Evolutionary conservation across 768 basidiomycete genomes (phyloP).

Genomic region (Hygrophorus pudorinus): DNA sequence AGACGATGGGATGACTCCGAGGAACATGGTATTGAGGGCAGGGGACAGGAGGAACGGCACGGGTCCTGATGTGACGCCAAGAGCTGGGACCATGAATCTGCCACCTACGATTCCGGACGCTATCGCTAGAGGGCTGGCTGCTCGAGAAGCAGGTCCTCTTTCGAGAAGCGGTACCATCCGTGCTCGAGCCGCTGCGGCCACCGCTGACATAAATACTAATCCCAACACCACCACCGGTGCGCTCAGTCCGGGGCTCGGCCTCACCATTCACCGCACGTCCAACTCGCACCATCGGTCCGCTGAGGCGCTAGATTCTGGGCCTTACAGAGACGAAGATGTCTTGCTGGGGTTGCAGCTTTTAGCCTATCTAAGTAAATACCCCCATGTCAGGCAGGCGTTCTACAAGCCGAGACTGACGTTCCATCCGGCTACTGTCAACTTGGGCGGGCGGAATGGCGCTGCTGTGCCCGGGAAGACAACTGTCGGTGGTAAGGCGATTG

Average conservation of each 20-base stretch:
- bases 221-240: neutral
- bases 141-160: neutral
- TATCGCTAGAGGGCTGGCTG: neutral
- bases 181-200: neutral
- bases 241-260: constrained; percentile 3
- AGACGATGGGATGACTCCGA: constrained; percentile 19
- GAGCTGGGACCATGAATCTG: constrained; percentile 48
- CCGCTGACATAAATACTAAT: neutral
- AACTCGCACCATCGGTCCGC: constrained; percentile 1
- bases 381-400: constrained; percentile 92
- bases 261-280: constrained; percentile 3
- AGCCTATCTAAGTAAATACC: constrained; percentile 96
- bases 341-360: constrained; percentile 84
- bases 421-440: constrained; percentile 57
- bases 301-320: constrained; percentile 33
- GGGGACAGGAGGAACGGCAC: constrained; percentile 20
- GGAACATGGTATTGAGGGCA: constrained; percentile 12
- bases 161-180: constrained; percentile 1
- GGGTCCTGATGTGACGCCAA: constrained; percentile 52
- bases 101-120: constrained; percentile 14
- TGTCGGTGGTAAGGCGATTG: neutral
- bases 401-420: constrained; percentile 82
- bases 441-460: constrained; percentile 19
- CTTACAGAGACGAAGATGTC: constrained; percentile 92
- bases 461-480: constrained; percentile 3